Evolutionary conservation across 345 rosid genomes (phyloP).

Genomic region (Sonneratia caseolaris): DNA sequence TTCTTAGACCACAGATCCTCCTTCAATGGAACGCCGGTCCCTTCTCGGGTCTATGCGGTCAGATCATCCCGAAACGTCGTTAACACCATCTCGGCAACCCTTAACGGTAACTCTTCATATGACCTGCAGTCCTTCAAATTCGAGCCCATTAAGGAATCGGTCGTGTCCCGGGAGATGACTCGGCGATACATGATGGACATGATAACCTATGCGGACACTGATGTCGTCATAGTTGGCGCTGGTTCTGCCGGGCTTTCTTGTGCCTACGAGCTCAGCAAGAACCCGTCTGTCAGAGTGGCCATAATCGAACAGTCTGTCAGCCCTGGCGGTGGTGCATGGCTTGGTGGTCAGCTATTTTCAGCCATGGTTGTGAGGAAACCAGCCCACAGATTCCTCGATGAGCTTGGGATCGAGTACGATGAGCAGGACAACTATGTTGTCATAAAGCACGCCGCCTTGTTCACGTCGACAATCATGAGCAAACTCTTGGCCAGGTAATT

Average conservation of each 20-base stretch:
- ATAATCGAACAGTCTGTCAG: slow-evolving; percentile 33
- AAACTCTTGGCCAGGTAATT: slow-evolving; percentile 53
- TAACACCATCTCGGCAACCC: slow-evolving; percentile 12
- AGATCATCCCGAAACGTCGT: background rate
- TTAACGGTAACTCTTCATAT: slow-evolving; percentile 16
- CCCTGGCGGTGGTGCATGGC: slow-evolving; percentile 46
- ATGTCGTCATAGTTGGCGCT: slow-evolving; percentile 34
- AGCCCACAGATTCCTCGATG: slow-evolving; percentile 73
- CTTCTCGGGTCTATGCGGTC: slow-evolving; percentile 13
- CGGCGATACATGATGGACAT: slow-evolving; percentile 37
- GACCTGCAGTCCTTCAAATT: slow-evolving; percentile 26
- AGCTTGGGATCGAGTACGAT: slow-evolving; percentile 69
- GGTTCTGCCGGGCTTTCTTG: slow-evolving; percentile 33
- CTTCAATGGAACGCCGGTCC: slow-evolving; percentile 18
- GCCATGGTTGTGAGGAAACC: slow-evolving; percentile 73
- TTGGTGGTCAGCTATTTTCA: slow-evolving; percentile 39
- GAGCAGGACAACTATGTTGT: slow-evolving; percentile 78
- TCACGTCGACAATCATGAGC: slow-evolving; percentile 97
- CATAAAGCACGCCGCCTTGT: slow-evolving; percentile 79
- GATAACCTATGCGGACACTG: slow-evolving; percentile 35
- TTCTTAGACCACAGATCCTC: slow-evolving; percentile 11
- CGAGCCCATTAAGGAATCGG: slow-evolving; percentile 31
- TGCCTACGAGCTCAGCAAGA: slow-evolving; percentile 42
- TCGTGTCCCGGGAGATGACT: slow-evolving; percentile 33
- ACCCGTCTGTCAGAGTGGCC: slow-evolving; percentile 10